phyloP scores from a whole-genome alignment of 2,329 filamentous ascomycete species.

The Colletotrichum noveboracense region DNA sequence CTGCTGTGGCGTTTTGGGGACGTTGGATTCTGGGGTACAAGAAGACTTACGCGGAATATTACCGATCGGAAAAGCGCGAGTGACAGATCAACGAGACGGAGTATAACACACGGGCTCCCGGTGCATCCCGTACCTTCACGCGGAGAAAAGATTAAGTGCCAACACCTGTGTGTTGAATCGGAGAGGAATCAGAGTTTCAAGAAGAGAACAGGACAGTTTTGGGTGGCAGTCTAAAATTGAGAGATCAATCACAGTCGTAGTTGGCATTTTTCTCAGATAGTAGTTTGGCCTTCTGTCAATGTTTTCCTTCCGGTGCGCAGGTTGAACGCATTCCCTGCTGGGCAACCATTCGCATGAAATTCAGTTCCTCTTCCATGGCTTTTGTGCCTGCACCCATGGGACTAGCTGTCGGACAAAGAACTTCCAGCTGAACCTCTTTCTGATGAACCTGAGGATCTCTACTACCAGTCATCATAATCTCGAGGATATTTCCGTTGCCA shows the following conservation, averaged over 20 bases:
- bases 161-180: background rate
- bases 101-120: background rate
- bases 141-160: background rate
- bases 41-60: constrained; percentile 22
- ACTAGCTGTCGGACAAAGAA: background rate
- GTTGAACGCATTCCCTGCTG: background rate
- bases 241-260: background rate
- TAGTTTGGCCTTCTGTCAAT: background rate
- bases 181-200: background rate
- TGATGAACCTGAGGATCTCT: constrained; percentile 5
- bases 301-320: background rate
- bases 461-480: constrained; percentile 22
- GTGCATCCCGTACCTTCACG: background rate
- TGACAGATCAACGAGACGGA: background rate
- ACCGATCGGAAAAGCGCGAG: constrained; percentile 6
- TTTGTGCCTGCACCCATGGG: background rate
- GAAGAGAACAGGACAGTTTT: background rate
- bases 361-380: background rate
- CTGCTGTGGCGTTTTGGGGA: constrained; percentile 7
- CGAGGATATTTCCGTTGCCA: constrained; percentile 24
- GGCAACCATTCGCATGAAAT: background rate
- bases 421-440: constrained; percentile 15
- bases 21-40: constrained; percentile 18
- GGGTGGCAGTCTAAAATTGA: background rate
- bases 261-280: background rate